Conservation (phyloP, 2,329 filamentous ascomycete genomes). For the Paraphoma chrysanthemicola region DNA sequence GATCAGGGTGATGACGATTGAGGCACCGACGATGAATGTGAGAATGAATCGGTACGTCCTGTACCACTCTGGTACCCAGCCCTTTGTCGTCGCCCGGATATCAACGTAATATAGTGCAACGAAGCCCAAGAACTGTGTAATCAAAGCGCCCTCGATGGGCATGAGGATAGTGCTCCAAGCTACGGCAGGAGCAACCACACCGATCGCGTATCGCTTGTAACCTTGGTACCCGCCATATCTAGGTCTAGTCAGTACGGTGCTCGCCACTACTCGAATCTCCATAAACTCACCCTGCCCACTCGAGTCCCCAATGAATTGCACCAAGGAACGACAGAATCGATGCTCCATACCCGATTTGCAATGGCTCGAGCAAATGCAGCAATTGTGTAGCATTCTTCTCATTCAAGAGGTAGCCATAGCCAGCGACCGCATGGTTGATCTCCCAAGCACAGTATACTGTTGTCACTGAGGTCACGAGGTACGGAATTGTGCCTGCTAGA, state of each 20-base stretch:
- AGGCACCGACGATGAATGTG: constrained; percentile 84
- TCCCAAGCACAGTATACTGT: constrained; percentile 86
- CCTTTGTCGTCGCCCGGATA: constrained; percentile 70
- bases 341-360: constrained; percentile 91
- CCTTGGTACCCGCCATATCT: constrained; percentile 68
- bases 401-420: constrained; percentile 69
- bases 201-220: constrained; percentile 82
- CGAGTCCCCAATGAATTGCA: constrained; percentile 91
- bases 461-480: constrained; percentile 81
- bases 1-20: constrained; percentile 81
- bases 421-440: constrained; percentile 72
- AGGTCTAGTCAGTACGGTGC: background rate
- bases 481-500: constrained; percentile 63
- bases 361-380: constrained; percentile 78
- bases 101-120: constrained; percentile 87
- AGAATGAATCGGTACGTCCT: constrained; percentile 88
- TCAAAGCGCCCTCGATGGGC: constrained; percentile 83
- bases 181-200: constrained; percentile 77
- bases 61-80: constrained; percentile 88
- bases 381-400: constrained; percentile 75
- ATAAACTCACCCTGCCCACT: constrained; percentile 68
- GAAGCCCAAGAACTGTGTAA: constrained; percentile 85
- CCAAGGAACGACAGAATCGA: constrained; percentile 94
- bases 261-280: background rate
- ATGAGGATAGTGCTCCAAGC: constrained; percentile 91